Evolutionary conservation across 495 filamentous ascomycete species (phyloP), one percentile per base, ranked within the genome.

Genomic region (Aspergillus bridgeri): DNA sequence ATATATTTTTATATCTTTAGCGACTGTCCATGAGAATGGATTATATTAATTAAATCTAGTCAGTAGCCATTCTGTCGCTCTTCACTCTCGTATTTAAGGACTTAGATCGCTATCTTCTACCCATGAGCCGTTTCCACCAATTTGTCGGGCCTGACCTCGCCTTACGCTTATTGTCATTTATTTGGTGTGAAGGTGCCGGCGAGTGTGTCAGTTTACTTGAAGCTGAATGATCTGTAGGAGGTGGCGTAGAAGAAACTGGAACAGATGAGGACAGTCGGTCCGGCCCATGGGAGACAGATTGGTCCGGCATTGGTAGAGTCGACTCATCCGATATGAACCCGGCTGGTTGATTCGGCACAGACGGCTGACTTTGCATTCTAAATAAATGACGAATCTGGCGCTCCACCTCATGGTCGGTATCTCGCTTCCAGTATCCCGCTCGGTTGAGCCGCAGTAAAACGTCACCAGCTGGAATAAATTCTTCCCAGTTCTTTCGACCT

Each of bases 81-180:
- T 29, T 49, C 59, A 57, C 48, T 46, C 54, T 52, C 47, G 38
- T 50, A 29, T 50, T 42, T 57, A 43, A 19, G 38, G 44, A 51
- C 6, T 29, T 45, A 51, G 21, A 19, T 59, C 56, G 56, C 50
- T 59, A 59, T 59, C 60, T 50, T 59, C 33, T 38, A 38, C 33
- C 33, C 33, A 55, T 48, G 22, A 67, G 48, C 57, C 62, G 60
- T 57, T 57, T 65, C 60, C 47, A 65, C 44, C 44, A 47, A 6
- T 43, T 42, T 43, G 53, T 47, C 50, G 54, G 51, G 52, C 33
- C 55, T 62, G 60, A 58, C 25, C 33, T 60, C 48, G 60, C 59
- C 42, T 59, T 59, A 44, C 62, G 62, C 60, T 65, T 65, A 52
- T 62, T 65, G 51, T 63, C 19, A 53, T 56, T 56, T 57, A 51